Conservation (phyloP, 164 flowering plant species). For the Dillenia suffruticosa region DNA sequence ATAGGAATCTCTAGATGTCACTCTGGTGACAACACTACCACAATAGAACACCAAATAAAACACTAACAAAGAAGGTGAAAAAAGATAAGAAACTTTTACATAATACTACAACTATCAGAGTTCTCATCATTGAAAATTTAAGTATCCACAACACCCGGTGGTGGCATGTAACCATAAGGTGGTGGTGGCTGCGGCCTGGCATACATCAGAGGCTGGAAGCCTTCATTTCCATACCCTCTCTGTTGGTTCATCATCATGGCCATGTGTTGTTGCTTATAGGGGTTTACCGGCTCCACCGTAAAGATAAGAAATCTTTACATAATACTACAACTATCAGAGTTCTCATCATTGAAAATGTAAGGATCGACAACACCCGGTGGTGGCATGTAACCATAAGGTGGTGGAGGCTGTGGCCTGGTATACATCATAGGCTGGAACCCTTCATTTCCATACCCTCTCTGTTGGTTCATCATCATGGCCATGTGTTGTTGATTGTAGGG, state of each 20-base stretch:
- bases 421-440: slow-evolving; percentile 57
- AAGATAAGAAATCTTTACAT: too few species aligned
- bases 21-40: too few species aligned
- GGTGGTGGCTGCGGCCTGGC: slow-evolving; percentile 31
- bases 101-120: slow-evolving; percentile 27
- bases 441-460: slow-evolving; percentile 22
- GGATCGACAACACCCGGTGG: slow-evolving; percentile 16
- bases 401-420: slow-evolving; percentile 30
- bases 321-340: too few species aligned
- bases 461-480: slow-evolving; percentile 67
- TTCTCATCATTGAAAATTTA: slow-evolving; percentile 37
- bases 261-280: slow-evolving; percentile 46
- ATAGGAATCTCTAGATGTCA: too few species aligned
- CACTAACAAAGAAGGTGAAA: too few species aligned
- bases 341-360: too few species aligned
- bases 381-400: slow-evolving; percentile 24
- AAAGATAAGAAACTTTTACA: slow-evolving; percentile 12
- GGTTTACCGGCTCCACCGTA: slow-evolving; percentile 35
- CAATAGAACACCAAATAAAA: too few species aligned
- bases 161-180: slow-evolving; percentile 24
- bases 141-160: slow-evolving; percentile 18
- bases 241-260: slow-evolving; percentile 64
- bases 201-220: slow-evolving; percentile 53
- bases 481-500: slow-evolving; percentile 44
- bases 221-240: slow-evolving; percentile 22